A percentile compares a stretch with the other conserved stretches of the same genome.
These are phyloP conservation scores for Protomyces inouyei DNA, from an alignment of 1,139 yeast genomes.

Conservation along the genomic window DNA sequence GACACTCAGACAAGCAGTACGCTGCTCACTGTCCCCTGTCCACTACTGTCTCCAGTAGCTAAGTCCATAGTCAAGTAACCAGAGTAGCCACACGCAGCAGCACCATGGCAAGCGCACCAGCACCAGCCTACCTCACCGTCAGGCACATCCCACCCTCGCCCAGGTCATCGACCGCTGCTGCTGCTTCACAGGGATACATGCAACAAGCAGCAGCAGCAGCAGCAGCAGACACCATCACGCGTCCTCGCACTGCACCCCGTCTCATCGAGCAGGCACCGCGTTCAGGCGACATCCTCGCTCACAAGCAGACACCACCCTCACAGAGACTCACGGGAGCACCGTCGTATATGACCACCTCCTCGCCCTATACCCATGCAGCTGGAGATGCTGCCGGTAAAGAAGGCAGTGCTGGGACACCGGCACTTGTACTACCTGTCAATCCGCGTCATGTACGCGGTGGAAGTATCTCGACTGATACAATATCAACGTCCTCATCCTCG, in stretches of 20 bases:
- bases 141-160: not conserved
- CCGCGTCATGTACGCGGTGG: conserved; percentile 25
- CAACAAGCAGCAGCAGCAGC: not conserved
- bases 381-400: not conserved
- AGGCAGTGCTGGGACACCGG: not conserved
- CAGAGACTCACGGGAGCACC: conserved; percentile 12
- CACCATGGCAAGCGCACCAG: not conserved
- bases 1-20: too few relatives aligned
- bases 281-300: not conserved
- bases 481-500: not conserved
- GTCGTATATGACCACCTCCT: not conserved
- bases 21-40: too few relatives aligned
- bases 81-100: not conserved
- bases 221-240: not conserved
- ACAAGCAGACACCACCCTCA: not conserved
- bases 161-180: not conserved
- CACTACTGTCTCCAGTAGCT: too few relatives aligned
- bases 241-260: not conserved
- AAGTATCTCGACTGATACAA: not conserved
- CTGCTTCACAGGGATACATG: not conserved
- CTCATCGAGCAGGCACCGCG: not conserved
- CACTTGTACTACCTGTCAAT: conserved; percentile 5
- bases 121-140: not conserved
- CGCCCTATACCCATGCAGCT: not conserved
- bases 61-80: not conserved